Evolutionary conservation across 345 rosid species (phyloP).

Genomic region (Linum lewisii): DNA sequence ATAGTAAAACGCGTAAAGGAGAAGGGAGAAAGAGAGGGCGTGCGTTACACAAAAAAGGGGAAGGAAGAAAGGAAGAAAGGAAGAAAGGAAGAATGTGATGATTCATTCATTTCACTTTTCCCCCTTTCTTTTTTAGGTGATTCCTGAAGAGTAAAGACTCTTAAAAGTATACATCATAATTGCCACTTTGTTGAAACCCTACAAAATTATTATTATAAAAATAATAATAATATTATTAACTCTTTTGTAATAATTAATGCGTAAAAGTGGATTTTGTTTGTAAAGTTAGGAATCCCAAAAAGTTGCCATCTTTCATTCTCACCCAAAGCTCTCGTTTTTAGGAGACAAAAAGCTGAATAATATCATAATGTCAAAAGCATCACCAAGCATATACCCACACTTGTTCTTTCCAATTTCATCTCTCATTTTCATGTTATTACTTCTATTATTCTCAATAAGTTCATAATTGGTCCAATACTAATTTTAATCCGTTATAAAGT

Average conservation of each 20-base stretch:
- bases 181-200: neutral
- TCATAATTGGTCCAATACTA: too few species aligned
- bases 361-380: neutral
- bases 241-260: neutral
- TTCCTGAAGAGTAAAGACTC: neutral
- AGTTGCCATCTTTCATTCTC: neutral
- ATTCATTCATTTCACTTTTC: neutral
- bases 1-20: constrained; percentile 1
- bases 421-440: constrained; percentile 10
- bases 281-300: neutral
- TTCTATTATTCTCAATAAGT: too few species aligned
- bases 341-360: neutral
- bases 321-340: neutral
- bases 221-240: too few species aligned
- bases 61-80: neutral
- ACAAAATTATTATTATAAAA: too few species aligned
- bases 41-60: neutral
- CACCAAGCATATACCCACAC: neutral
- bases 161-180: neutral
- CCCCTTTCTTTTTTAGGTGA: neutral
- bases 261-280: neutral
- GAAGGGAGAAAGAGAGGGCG: neutral
- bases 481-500: too few species aligned
- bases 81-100: neutral
- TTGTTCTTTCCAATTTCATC: constrained; percentile 1